Percentiles rank a stretch among this genome's conserved stretches.
phyloP scores from a whole-genome alignment of 1,139 yeast species.

The Saccharomyces hybrid region DNA sequence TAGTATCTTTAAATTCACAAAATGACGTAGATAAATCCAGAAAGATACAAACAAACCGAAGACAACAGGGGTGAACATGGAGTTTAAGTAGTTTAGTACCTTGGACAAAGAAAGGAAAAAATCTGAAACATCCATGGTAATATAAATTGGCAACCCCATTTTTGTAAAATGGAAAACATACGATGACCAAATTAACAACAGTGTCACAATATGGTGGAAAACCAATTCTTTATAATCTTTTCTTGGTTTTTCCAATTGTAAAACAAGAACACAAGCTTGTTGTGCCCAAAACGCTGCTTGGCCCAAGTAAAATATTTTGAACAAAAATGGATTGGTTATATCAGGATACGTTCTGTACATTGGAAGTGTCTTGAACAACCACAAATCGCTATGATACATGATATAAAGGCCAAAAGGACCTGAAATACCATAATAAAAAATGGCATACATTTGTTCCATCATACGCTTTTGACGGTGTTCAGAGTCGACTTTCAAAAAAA shows the following conservation, averaged over 20 bases:
- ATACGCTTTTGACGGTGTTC: conserved; percentile 66
- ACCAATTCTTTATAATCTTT: conserved; percentile 87
- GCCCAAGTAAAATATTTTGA: conserved; percentile 75
- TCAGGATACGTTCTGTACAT: conserved; percentile 83
- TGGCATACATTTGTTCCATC: conserved; percentile 86
- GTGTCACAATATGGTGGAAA: conserved; percentile 87
- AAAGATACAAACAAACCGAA: conserved; percentile 57
- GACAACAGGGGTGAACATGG: conserved; percentile 54
- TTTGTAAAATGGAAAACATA: conserved; percentile 93
- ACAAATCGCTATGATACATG: conserved; percentile 73
- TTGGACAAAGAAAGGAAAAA: conserved; percentile 79
- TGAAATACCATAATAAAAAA: conserved; percentile 69
- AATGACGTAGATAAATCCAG: conserved; percentile 90
- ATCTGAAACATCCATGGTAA: conserved; percentile 95
- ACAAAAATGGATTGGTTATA: conserved; percentile 56
- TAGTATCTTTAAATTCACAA: conserved; percentile 66
- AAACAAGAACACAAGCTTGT: conserved; percentile 71
- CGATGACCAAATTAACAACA: conserved; percentile 80
- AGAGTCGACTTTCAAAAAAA: conserved; percentile 43
- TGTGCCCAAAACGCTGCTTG: conserved; percentile 98
- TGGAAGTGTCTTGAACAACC: conserved; percentile 81
- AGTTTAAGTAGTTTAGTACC: conserved; percentile 73
- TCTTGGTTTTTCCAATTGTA: conserved; percentile 90
- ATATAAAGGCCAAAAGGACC: conserved; percentile 88
- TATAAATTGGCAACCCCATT: conserved; percentile 85